A percentile compares a stretch with the other conserved stretches of the same genome.
Conservation (phyloP, 1,139 yeast species). For the Pichia terricola region DNA sequence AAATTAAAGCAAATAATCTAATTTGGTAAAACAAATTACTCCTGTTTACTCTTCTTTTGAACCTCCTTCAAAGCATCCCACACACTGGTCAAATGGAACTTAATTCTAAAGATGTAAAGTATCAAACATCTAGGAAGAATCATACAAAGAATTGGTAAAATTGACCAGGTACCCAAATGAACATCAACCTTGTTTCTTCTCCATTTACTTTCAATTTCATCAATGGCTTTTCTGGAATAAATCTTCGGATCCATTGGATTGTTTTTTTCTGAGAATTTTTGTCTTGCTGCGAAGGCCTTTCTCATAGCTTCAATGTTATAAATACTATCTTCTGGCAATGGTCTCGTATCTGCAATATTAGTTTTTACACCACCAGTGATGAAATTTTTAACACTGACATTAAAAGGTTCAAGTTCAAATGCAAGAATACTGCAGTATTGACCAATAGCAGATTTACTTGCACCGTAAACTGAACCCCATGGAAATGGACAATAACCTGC, state of each 20-base stretch:
- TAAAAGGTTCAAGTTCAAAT: constrained; percentile 64
- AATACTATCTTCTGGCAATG: constrained; percentile 46
- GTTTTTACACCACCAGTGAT: constrained; percentile 64
- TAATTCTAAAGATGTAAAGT: constrained; percentile 34
- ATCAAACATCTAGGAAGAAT: constrained; percentile 42
- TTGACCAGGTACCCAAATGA: constrained; percentile 49
- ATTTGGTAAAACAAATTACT: too few relatives aligned
- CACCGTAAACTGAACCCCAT: constrained; percentile 57
- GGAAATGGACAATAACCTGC: constrained; percentile 65
- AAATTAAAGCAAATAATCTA: too few relatives aligned
- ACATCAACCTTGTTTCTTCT: constrained; percentile 30
- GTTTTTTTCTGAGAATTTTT: constrained; percentile 51
- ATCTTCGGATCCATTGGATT: constrained; percentile 48
- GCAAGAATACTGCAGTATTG: constrained; percentile 56
- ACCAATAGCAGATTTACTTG: constrained; percentile 71
- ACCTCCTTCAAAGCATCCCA: constrained; percentile 19
- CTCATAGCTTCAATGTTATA: constrained; percentile 44
- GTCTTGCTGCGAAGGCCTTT: constrained; percentile 41
- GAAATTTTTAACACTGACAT: constrained; percentile 61
- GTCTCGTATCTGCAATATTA: constrained; percentile 47
- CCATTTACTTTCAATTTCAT: constrained; percentile 34
- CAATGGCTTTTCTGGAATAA: constrained; percentile 47
- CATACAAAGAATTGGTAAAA: constrained; percentile 29
- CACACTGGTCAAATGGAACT: constrained; percentile 38
- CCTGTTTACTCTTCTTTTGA: too few relatives aligned